A percentile compares a stretch with the other conserved stretches of the same genome.
Conservation (phyloP, 805 yeast genomes). For the Lipomyces japonicus region DNA sequence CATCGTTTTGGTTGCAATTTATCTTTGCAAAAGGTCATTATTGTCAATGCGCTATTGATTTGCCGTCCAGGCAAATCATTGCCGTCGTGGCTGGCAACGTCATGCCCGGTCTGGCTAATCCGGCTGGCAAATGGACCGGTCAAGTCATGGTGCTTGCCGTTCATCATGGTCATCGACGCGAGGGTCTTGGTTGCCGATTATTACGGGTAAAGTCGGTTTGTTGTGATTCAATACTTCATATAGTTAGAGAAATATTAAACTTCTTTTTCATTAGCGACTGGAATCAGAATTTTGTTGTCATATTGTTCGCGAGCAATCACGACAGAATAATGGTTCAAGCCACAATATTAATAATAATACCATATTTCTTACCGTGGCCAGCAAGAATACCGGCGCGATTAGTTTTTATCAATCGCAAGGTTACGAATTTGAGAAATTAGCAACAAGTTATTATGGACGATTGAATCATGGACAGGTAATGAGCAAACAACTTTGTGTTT, state of each 20-base stretch:
- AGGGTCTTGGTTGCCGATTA: constrained; percentile 16
- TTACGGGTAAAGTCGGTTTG: constrained; percentile 2
- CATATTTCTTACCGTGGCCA: constrained; percentile 15
- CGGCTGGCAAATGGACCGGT: too few species aligned
- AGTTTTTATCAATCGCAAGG: constrained; percentile 16
- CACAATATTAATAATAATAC: too few species aligned
- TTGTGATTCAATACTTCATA: neutral
- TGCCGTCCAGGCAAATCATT: constrained; percentile 4
- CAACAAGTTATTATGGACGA: constrained; percentile 12
- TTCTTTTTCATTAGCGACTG: neutral
- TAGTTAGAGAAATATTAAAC: neutral
- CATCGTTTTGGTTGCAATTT: constrained; percentile 20
- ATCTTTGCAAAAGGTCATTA: constrained; percentile 8
- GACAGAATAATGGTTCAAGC: too few species aligned
- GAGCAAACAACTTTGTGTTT: constrained; percentile 16
- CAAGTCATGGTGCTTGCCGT: constrained; percentile 26
- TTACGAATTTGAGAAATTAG: constrained; percentile 8
- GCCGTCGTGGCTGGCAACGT: too few species aligned
- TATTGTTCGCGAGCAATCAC: too few species aligned
- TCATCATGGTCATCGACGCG: constrained; percentile 11
- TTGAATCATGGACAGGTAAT: constrained; percentile 10
- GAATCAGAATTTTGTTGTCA: constrained; percentile 1
- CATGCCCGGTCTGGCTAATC: too few species aligned
- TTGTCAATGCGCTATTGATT: constrained; percentile 4
- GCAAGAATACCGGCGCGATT: constrained; percentile 11